Evolutionary conservation across 2,329 filamentous ascomycete genomes (phyloP).

Genomic region (Colletotrichum sp.): DNA sequence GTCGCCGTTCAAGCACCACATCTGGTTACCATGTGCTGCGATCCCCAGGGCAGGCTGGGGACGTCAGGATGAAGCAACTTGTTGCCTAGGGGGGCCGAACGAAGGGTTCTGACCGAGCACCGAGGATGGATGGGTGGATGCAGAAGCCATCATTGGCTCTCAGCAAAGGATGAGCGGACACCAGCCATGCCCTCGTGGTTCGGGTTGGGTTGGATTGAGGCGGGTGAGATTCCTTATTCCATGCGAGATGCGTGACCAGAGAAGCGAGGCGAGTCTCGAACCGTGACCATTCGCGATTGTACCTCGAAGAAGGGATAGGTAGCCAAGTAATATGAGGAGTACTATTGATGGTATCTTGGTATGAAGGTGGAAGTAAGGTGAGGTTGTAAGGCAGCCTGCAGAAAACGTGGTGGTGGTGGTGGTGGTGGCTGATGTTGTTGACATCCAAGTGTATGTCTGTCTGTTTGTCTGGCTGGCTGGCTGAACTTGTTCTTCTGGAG

Average conservation of each 20-base stretch:
- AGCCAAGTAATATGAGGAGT: background rate
- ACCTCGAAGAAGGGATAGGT: background rate
- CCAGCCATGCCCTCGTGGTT: background rate
- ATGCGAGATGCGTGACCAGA: background rate
- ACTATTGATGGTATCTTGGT: background rate
- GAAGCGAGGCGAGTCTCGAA: background rate
- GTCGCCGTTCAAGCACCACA: conserved; percentile 3
- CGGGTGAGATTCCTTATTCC: conserved; percentile 12
- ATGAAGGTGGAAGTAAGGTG: background rate
- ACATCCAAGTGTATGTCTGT: background rate
- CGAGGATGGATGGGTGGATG: background rate
- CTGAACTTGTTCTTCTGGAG: background rate
- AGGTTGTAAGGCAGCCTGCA: background rate
- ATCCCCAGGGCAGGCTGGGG: background rate
- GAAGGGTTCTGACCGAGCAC: background rate
- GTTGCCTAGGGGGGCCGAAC: background rate
- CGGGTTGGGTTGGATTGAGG: background rate
- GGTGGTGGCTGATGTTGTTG: background rate
- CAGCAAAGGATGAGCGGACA: background rate
- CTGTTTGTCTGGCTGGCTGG: background rate
- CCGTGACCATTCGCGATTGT: background rate
- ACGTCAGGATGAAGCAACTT: background rate
- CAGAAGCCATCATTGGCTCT: background rate
- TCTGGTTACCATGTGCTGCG: conserved; percentile 9
- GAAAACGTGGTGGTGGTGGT: background rate